Base-by-base conservation (phyloP, 352 stramenopile genomes). In the Globisporangium sylvaticum region DNA sequence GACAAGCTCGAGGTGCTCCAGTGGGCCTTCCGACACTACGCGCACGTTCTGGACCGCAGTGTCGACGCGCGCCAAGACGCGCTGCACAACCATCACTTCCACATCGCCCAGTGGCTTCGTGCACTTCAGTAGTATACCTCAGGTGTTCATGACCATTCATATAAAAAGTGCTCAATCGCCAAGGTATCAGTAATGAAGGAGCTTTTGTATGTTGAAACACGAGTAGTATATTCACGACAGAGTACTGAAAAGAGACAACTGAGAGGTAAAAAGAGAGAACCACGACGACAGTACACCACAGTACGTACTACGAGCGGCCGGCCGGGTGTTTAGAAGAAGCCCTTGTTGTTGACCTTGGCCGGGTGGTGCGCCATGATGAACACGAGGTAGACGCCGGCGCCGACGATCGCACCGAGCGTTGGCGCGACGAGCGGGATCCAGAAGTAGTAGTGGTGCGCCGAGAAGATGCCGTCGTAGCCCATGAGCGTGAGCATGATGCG, bases 381-480 rank as follows among this genome's bases (percentile, higher is more conserved):
- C 4, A 76, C 42, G 39, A 76, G 37, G 69, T 81, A 81, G 20
- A 71, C 58, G 9, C 42, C 63, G n/a, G 27, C 53, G 7, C 74
- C 74, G 46, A 77, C 15, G 25, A 76, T 61, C 27, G 37, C 68
- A 15, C 75, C 75, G 46, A 79, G 15, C 1, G 57, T 69, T 1
- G 72, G 75, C 15, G 72, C 75, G 3, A 81, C 59, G 58, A 81
- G 65, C 25, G 72, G 72, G 58, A 82, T 73, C 75, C 72, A 82
- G 61, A 79, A 82, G 67, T 80, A 79, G 57, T 50, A 54, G 64
- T 71, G 24, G 58, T 74, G 44, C 4, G 53, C 55, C 12, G 64
- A 67, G 54, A 82, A 80, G 27, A 80, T 54, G 61, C 50, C 67
- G 3, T 70, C 57, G 62, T 73, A 78, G 44, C 71, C 70, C 10